These are phyloP conservation scores for Lasiosphaeria miniovina DNA, from an alignment of 495 filamentous ascomycete genomes.

Conservation along the genomic window DNA sequence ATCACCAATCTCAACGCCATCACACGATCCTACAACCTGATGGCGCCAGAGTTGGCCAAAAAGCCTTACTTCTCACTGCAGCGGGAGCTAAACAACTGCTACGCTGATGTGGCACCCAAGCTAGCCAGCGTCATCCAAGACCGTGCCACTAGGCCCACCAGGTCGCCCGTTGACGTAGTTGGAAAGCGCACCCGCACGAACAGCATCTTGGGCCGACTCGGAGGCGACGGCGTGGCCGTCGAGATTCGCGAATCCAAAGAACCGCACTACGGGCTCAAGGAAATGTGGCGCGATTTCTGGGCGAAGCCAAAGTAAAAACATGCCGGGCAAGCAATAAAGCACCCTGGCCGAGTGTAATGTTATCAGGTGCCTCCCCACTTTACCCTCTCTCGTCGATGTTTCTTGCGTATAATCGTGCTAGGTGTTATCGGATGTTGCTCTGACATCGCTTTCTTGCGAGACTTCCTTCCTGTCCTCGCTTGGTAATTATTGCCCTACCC, in stretches of 20 bases:
- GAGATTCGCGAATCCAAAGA: constrained; percentile 68
- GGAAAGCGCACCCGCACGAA: constrained; percentile 4
- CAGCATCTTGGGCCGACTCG: constrained; percentile 42
- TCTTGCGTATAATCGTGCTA: too few species aligned
- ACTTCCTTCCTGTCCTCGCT: too few species aligned
- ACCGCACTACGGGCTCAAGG: constrained; percentile 75
- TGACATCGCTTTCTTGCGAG: too few species aligned
- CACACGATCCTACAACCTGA: constrained; percentile 88
- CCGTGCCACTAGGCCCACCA: constrained; percentile 55
- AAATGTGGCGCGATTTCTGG: constrained; percentile 82
- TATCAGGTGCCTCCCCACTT: too few species aligned
- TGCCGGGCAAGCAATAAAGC: too few species aligned
- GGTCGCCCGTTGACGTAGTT: constrained; percentile 26
- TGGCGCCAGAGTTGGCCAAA: constrained; percentile 86
- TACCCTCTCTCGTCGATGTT: too few species aligned
- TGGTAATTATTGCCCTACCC: too few species aligned
- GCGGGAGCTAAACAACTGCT: constrained; percentile 78
- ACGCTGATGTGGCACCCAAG: constrained; percentile 76
- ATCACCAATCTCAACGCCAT: constrained; percentile 76
- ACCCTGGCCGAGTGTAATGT: too few species aligned
- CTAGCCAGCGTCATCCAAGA: constrained; percentile 69
- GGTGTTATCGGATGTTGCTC: too few species aligned
- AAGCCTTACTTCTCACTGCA: constrained; percentile 89
- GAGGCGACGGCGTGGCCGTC: constrained; percentile 45
- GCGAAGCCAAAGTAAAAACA: neutral